Evolutionary conservation across 176 grass and related monocot species (phyloP).

Genomic region (Lolium multiflorum): DNA sequence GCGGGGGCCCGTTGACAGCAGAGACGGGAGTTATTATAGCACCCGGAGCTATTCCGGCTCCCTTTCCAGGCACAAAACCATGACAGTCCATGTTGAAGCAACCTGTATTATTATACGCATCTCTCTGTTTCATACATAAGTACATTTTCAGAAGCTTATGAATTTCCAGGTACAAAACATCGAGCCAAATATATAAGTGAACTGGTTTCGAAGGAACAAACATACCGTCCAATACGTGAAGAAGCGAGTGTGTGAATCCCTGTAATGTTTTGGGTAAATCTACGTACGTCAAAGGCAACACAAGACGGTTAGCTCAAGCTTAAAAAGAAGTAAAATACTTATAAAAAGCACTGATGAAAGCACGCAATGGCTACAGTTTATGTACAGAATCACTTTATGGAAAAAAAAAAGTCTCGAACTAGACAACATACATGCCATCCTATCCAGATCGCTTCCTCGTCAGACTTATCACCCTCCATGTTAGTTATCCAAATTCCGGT

Average conservation of each 20-base stretch:
- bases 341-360: too few relatives aligned
- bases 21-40: background rate
- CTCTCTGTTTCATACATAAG: background rate
- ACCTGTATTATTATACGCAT: background rate
- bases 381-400: background rate
- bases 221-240: conserved; percentile 3
- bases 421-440: background rate
- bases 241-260: background rate
- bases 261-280: background rate
- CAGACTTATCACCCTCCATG: background rate
- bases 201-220: background rate
- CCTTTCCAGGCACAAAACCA: background rate
- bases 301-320: background rate
- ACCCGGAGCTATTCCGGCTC: background rate
- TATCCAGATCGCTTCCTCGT: background rate
- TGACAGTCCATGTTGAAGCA: conserved; percentile 3
- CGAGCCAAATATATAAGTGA: background rate
- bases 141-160: background rate
- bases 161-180: background rate
- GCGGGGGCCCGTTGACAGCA: background rate
- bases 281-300: background rate
- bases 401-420: background rate
- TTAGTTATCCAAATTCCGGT: background rate
- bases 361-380: background rate
- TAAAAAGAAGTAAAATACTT: too few relatives aligned